phyloP scores from a whole-genome alignment of 2,329 filamentous ascomycete genomes.

The Aulographum hederae region DNA sequence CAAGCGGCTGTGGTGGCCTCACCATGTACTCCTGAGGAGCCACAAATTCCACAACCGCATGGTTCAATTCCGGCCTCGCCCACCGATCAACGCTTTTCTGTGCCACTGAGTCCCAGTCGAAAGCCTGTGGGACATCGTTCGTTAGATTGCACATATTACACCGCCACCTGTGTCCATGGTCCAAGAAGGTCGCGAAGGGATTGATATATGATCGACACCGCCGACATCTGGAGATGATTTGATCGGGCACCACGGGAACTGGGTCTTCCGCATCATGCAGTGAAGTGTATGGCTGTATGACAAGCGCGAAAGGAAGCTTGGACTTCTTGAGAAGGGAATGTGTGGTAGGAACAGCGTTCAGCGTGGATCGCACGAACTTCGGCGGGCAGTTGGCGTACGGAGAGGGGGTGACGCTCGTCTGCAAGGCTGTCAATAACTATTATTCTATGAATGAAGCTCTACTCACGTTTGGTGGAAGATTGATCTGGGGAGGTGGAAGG shows the following conservation, averaged over 20 bases:
- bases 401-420: constrained; percentile 84
- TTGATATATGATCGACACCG: constrained; percentile 97
- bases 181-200: constrained; percentile 87
- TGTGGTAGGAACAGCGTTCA: constrained; percentile 87
- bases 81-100: constrained; percentile 87
- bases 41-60: constrained; percentile 93
- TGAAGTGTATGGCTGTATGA: constrained; percentile 88
- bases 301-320: constrained; percentile 81
- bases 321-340: constrained; percentile 92
- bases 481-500: constrained; percentile 73
- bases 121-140: constrained; percentile 97
- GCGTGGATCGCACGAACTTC: constrained; percentile 86
- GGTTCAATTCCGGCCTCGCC: constrained; percentile 83
- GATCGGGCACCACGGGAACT: constrained; percentile 80
- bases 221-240: constrained; percentile 91
- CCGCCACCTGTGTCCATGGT: constrained; percentile 93
- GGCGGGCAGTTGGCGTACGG: constrained; percentile 79
- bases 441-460: too few species aligned
- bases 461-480: constrained; percentile 81
- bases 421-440: constrained; percentile 1
- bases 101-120: constrained; percentile 88
- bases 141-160: constrained; percentile 99
- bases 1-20: constrained; percentile 80
- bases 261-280: constrained; percentile 86
- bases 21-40: constrained; percentile 99